Evolutionary conservation across 2,329 filamentous ascomycete species (phyloP).

Genomic region (Venturia asperata): DNA sequence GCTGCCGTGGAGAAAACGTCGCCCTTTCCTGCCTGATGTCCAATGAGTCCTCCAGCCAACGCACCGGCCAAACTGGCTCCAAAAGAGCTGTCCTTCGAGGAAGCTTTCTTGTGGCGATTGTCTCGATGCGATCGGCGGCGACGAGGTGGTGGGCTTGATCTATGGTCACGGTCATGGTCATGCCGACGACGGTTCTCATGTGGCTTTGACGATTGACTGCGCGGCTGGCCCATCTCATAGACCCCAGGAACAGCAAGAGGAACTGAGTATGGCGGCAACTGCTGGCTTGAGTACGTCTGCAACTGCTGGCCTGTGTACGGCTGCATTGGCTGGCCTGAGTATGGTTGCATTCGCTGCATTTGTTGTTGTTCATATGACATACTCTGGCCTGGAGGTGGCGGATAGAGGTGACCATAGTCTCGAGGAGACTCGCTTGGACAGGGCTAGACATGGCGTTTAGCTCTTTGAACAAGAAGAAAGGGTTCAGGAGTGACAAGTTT

Average conservation of each 20-base stretch:
- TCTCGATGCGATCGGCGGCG: background rate
- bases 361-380: background rate
- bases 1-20: conserved; percentile 18
- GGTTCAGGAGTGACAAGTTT: background rate
- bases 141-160: background rate
- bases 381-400: conserved; percentile 12
- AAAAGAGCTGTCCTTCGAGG: conserved; percentile 21
- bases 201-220: conserved; percentile 1
- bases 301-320: background rate
- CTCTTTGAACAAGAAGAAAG: background rate
- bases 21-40: conserved; percentile 17
- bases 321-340: background rate
- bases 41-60: conserved; percentile 16
- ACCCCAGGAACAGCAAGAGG: background rate
- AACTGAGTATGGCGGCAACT: background rate
- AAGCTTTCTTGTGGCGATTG: background rate
- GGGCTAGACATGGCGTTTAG: conserved; percentile 1
- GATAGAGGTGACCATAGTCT: conserved; percentile 6
- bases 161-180: background rate
- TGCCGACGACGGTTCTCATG: background rate
- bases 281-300: conserved; percentile 1
- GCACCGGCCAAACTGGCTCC: conserved; percentile 19
- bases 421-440: background rate
- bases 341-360: conserved; percentile 2
- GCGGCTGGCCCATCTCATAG: background rate